Evolutionary conservation across 257 asterid species (phyloP).

Genomic region (Solanum piurae): DNA sequence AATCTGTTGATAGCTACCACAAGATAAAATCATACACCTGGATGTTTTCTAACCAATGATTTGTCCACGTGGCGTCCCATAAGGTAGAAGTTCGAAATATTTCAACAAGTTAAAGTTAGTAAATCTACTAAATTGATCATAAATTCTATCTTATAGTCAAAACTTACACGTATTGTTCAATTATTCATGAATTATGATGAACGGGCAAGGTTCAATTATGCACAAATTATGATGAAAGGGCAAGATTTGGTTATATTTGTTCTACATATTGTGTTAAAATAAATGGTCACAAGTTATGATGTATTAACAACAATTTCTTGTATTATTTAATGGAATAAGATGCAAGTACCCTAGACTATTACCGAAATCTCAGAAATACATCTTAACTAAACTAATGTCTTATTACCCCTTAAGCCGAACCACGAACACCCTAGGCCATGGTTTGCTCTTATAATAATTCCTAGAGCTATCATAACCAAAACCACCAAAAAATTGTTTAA

Average conservation of each 20-base stretch:
- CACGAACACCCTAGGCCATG: too few species aligned
- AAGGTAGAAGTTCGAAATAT: background rate
- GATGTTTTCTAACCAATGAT: background rate
- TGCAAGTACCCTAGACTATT: too few species aligned
- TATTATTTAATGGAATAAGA: background rate
- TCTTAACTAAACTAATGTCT: too few species aligned
- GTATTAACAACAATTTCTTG: background rate
- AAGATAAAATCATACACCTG: background rate
- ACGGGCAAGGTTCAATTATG: background rate
- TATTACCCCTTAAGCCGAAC: too few species aligned
- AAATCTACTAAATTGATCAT: too few species aligned
- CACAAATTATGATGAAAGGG: background rate
- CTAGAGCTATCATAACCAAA: too few species aligned
- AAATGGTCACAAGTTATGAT: background rate
- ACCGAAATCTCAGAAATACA: accelerated
- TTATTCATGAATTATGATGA: background rate
- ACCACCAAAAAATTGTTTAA: too few species aligned
- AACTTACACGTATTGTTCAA: background rate
- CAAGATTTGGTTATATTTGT: background rate
- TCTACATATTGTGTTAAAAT: background rate
- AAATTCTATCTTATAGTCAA: too few species aligned
- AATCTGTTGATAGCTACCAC: background rate
- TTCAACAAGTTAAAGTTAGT: background rate
- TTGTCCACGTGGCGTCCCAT: background rate
- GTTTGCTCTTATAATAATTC: too few species aligned